Percentiles rank a stretch among this genome's conserved stretches.
These are phyloP conservation scores for Parachaetomium inaequale DNA, from an alignment of 495 filamentous ascomycete species.

Conservation along the genomic window DNA sequence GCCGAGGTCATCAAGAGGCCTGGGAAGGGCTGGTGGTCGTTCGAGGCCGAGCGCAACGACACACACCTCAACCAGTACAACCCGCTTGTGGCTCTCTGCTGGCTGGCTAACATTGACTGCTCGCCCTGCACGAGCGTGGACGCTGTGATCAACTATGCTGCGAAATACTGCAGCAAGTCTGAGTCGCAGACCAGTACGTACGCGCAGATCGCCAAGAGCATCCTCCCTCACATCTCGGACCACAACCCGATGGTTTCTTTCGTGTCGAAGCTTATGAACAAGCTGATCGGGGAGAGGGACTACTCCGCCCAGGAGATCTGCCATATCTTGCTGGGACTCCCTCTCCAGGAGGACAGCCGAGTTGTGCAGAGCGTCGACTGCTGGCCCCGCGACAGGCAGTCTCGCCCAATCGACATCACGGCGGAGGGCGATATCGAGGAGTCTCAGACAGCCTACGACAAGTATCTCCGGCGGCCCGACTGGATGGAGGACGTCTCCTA, in stretches of 20 bases:
- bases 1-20: conserved; percentile 6
- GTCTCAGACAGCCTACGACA: conserved; percentile 1
- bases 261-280: not conserved
- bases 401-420: conserved; percentile 5
- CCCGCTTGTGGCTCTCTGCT: conserved; percentile 4
- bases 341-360: conserved; percentile 3
- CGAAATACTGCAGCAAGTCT: conserved; percentile 4
- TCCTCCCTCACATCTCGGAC: conserved; percentile 1
- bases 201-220: not conserved
- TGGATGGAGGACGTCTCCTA: not conserved
- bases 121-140: conserved; percentile 5
- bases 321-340: conserved; percentile 3
- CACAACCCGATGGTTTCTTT: conserved; percentile 1
- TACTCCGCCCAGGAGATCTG: conserved; percentile 4
- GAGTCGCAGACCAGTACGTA: not conserved
- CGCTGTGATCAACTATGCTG: not conserved
- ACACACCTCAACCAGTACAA: conserved; percentile 11
- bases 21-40: conserved; percentile 11
- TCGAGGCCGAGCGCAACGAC: conserved; percentile 13
- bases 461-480: conserved; percentile 2
- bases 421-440: not conserved
- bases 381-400: not conserved
- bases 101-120: conserved; percentile 4
- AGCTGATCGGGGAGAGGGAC: conserved; percentile 3
- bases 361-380: conserved; percentile 2